phyloP scores from a whole-genome alignment of 169 alveolate genomes.

The Eimeria necatrix region DNA sequence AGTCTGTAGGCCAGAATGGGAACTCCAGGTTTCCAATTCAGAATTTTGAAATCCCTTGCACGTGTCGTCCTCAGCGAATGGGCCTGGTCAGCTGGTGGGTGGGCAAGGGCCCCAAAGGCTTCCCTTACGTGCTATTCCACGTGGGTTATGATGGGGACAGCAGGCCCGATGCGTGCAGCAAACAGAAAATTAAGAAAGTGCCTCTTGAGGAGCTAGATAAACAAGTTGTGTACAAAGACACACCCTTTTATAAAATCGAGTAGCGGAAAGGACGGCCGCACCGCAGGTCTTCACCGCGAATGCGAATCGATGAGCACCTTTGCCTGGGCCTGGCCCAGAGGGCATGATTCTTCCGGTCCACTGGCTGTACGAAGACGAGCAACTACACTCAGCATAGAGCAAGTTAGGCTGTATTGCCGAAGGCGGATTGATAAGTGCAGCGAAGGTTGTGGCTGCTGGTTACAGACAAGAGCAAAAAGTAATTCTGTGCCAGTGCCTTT shows the following conservation, averaged over 20 bases:
- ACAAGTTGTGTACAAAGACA: background rate
- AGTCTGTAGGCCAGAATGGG: background rate
- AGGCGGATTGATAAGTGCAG: background rate
- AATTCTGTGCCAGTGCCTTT: too few relatives aligned
- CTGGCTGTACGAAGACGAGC: background rate
- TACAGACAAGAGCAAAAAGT: too few relatives aligned
- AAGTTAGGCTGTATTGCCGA: background rate
- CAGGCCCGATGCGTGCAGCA: background rate
- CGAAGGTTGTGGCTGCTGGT: too few relatives aligned
- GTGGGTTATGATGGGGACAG: constrained; percentile 43
- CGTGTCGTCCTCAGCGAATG: constrained; percentile 15
- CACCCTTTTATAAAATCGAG: background rate
- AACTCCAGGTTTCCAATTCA: background rate
- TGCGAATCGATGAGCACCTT: background rate
- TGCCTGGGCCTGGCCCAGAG: background rate
- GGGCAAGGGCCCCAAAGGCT: background rate
- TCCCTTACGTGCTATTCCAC: background rate
- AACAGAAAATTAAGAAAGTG: background rate
- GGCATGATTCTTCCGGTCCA: background rate
- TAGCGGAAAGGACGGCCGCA: background rate
- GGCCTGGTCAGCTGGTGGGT: constrained; percentile 58
- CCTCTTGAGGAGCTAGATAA: background rate
- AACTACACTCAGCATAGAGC: background rate
- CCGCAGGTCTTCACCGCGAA: background rate
- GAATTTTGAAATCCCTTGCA: constrained; percentile 2